These are phyloP conservation scores for Ogataea thermomethanolica DNA, from an alignment of 805 yeast species.

Conservation along the genomic window DNA sequence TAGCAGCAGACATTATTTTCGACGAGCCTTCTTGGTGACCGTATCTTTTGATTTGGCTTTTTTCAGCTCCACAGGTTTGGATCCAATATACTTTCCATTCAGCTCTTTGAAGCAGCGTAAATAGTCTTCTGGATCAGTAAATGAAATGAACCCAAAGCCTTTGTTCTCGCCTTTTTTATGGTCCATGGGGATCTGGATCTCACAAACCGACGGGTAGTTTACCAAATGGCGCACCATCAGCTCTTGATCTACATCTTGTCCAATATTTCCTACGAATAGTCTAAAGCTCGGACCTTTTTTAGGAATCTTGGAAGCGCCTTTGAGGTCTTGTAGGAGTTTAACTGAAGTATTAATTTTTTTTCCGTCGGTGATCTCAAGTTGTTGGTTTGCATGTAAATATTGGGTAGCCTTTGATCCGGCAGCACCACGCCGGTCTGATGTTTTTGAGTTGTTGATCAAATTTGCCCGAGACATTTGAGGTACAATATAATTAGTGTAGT, in stretches of 20 bases:
- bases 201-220: constrained; percentile 49
- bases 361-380: constrained; percentile 16
- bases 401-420: constrained; percentile 47
- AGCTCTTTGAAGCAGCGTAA: constrained; percentile 67
- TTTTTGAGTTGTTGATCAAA: constrained; percentile 27
- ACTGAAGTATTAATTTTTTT: constrained; percentile 16
- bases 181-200: constrained; percentile 59
- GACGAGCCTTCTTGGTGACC: constrained; percentile 25
- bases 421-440: constrained; percentile 55
- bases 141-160: constrained; percentile 77
- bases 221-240: constrained; percentile 52
- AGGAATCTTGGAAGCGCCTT: constrained; percentile 31
- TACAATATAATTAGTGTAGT: not conserved
- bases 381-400: constrained; percentile 36
- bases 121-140: constrained; percentile 61
- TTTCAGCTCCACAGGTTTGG: constrained; percentile 66
- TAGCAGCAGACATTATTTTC: no score
- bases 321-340: constrained; percentile 19
- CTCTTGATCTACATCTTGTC: constrained; percentile 61
- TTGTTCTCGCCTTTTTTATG: constrained; percentile 43
- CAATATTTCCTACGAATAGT: constrained; percentile 72
- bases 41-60: constrained; percentile 47
- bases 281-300: constrained; percentile 74
- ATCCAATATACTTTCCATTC: constrained; percentile 75
- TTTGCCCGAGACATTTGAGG: constrained; percentile 4